These are phyloP conservation scores for Xylaria cubensis DNA, from an alignment of 495 filamentous ascomycete species.

Conservation along the genomic window DNA sequence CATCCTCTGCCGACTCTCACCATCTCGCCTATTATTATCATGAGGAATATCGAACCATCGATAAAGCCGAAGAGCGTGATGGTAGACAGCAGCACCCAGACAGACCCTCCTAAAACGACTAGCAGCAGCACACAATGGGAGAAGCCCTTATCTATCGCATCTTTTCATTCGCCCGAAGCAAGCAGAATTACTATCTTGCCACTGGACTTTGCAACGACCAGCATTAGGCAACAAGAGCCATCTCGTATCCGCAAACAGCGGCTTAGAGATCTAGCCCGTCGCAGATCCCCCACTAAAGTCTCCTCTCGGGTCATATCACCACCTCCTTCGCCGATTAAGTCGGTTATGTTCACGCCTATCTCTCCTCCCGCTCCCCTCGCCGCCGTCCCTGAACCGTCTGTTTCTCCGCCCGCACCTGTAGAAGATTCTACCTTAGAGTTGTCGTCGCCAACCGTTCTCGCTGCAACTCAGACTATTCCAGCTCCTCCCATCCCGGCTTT, in stretches of 20 bases:
- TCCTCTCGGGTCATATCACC: not conserved
- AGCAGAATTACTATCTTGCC: not conserved
- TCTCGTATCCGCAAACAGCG: not conserved
- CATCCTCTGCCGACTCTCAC: not conserved
- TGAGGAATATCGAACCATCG: not conserved
- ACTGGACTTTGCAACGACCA: not conserved
- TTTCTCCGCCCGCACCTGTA: not conserved
- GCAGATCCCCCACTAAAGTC: not conserved
- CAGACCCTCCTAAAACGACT: not conserved
- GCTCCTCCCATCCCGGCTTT: not conserved
- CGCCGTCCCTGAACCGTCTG: not conserved
- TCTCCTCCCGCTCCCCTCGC: not conserved
- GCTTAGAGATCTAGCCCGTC: not conserved
- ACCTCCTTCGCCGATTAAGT: not conserved
- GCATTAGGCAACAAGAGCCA: not conserved
- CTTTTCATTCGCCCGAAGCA: not conserved
- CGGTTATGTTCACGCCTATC: not conserved
- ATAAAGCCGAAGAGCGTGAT: not conserved
- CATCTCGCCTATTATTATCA: not conserved
- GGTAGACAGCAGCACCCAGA: slow-evolving; percentile 1
- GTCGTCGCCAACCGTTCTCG: not conserved
- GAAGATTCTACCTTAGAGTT: not conserved
- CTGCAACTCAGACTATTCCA: not conserved
- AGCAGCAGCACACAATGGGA: slow-evolving; percentile 12
- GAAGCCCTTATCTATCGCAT: not conserved